Evolutionary conservation across 148 eudicot species (phyloP).

Genomic region (Nepenthes gracilis): DNA sequence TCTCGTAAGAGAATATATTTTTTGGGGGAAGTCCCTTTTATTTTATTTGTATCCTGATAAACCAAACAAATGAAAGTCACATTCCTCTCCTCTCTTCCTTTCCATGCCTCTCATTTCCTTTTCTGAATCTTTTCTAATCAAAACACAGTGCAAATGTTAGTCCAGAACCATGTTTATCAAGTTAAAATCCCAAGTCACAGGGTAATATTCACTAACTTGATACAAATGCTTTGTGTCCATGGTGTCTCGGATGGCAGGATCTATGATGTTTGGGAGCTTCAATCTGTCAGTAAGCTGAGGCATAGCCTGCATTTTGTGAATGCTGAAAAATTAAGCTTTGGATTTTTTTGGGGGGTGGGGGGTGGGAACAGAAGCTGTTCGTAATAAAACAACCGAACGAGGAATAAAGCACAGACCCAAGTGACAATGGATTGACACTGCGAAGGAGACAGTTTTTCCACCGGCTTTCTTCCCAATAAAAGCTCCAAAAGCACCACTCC

Average conservation of each 20-base stretch:
- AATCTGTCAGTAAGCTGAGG: conserved; percentile 84
- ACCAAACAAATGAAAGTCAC: too few relatives aligned
- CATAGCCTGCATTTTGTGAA: conserved; percentile 51
- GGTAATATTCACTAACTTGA: conserved; percentile 37
- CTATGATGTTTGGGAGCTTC: conserved; percentile 68
- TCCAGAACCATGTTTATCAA: background rate
- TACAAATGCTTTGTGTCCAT: conserved; percentile 80
- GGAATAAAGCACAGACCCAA: conserved; percentile 41
- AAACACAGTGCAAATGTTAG: background rate
- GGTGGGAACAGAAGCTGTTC: background rate
- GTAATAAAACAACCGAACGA: background rate
- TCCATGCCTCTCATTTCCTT: too few relatives aligned
- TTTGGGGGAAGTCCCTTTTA: too few relatives aligned
- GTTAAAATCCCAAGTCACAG: background rate
- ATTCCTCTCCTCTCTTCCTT: too few relatives aligned
- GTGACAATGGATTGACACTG: conserved; percentile 86
- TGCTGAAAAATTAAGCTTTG: background rate
- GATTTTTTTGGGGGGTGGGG: background rate
- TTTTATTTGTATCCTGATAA: too few relatives aligned
- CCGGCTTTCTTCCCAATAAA: conserved; percentile 69
- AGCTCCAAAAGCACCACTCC: conserved; percentile 95
- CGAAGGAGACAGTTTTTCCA: conserved; percentile 66
- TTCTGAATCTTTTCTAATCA: background rate
- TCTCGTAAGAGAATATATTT: too few relatives aligned
- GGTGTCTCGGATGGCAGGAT: conserved; percentile 65